phyloP scores from a whole-genome alignment of 805 yeast genomes.

The Metschnikowia hibisci region DNA sequence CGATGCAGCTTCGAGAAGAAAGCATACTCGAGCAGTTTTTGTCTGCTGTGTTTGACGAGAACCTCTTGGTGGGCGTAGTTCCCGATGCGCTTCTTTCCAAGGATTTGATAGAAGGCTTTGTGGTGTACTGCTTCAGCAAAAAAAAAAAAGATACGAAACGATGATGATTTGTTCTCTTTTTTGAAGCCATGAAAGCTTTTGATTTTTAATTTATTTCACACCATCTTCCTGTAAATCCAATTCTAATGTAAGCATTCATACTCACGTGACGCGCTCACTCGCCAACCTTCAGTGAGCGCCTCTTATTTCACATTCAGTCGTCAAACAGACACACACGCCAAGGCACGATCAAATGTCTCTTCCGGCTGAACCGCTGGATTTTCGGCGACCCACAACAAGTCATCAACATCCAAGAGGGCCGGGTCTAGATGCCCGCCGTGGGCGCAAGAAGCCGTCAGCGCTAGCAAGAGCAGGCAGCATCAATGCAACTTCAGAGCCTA shows the following conservation, averaged over 20 bases:
- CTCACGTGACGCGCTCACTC: constrained; percentile 1
- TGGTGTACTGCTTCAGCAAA: constrained; percentile 33
- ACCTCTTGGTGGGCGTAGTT: constrained; percentile 35
- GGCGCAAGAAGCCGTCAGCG: constrained; percentile 3
- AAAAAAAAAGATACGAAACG: too few relatives aligned
- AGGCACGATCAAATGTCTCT: constrained; percentile 1
- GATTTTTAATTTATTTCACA: too few relatives aligned
- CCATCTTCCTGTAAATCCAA: not conserved
- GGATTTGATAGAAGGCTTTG: constrained; percentile 41
- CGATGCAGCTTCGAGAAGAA: constrained; percentile 52
- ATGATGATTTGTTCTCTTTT: too few relatives aligned
- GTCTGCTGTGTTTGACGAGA: constrained; percentile 23
- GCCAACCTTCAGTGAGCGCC: not conserved
- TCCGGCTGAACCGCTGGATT: not conserved
- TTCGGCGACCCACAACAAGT: not conserved
- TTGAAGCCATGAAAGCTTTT: too few relatives aligned
- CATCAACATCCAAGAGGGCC: not conserved
- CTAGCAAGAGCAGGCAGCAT: not conserved
- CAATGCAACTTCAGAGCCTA: not conserved
- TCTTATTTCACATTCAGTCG: too few relatives aligned
- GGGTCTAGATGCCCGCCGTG: constrained; percentile 3
- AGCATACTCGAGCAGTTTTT: constrained; percentile 48
- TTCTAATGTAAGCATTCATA: not conserved
- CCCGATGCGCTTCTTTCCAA: constrained; percentile 27
- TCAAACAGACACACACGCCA: not conserved